Base-by-base conservation (phyloP, 139 green algal genomes). In the Chlamydomonas sphaeroides region DNA sequence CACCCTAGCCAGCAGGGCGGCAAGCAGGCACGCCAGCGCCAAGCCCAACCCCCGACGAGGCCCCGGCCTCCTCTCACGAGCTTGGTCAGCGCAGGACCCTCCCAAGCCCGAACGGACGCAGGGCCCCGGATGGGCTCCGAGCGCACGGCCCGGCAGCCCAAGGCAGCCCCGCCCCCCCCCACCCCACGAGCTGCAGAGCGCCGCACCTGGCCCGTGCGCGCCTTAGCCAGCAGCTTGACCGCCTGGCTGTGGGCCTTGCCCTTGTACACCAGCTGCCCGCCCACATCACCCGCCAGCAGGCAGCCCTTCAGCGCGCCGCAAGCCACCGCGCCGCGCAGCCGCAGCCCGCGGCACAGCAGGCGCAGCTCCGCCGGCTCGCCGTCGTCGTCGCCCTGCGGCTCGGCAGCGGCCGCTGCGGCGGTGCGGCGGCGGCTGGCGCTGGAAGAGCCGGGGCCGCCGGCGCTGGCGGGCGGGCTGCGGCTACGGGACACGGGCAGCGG, bases 251-350 rank as follows among this genome's bases (percentile, higher is more conserved):
- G 25, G 41, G 75, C 75, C 75, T 82, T 82, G 75, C 75, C 75
- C 5, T 33, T 49, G 75, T 73, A 82, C 59, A n/a, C 38, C 75
- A 72, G 36, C 39, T 82, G 75, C 26, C 75, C 75, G 75, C 62
- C 65, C 21, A 82, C 61, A 42, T 82, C 75, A 4, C 75, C 75
- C 41, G 39, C 20, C 30, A 35, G 62, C 25, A 82, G 61, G 5
- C 11, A 6, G 3, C 75, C 75, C 65, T 65, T 82, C 10, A 82
- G 75, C 75, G 41, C 28, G 15, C 75, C 75, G 17, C 38, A 28
- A 7, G 75, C 42, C 14, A 82, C 41, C 30, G 36, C 61, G 26
- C n/a, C 41, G 3, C 75, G 61, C 42, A 82, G 45, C 42, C 75
- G 41, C 42, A 82, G 61, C 3, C 75, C 75, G 2, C 62, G 41